Base-by-base conservation (phyloP, 768 basidiomycete species). In the Auriculariales sp. region DNA sequence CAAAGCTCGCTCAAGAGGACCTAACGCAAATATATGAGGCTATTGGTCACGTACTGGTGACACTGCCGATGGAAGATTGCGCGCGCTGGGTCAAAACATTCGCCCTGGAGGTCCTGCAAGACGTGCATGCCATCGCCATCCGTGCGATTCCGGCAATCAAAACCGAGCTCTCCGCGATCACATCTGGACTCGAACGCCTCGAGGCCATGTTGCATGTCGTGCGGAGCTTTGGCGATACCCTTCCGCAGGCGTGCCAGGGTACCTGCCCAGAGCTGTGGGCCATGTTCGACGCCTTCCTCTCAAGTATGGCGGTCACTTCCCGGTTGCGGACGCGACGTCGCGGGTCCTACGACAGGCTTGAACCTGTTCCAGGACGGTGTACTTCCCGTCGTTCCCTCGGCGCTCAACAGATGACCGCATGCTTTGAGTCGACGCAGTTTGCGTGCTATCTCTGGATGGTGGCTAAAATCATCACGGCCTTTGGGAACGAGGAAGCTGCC, bases 371-470 rank as follows among this genome's bases (percentile, higher is more conserved):
- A 80, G 7, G 62, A 69, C 39, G 65, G 79, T 0, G 74, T 79
- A 7, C 69, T 84, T 39, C 66, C 79, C 3, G 69, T 95, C 46
- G 74, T 85, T 7, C 75, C 87, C 22, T 69, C 79, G 0, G 71
- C 92, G 2, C 64, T 42, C 71, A 72, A 6, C 74, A 88, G 47
- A 84, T 98, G 84, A 73, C 79, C 1, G 58, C 72, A 6, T 73
- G 76, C 5, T 99, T 97, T 59, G 86, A 89, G 57, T 64, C 69
- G 9, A 88, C 85, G 9, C 86, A 84, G 0, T 79, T 81, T 58
- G 75, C 93, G 10, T 83, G 85, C 55, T 98, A 89, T 65, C 63
- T 98, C 19, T 99, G 95, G 95, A 87, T 98, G 52, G 81, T 79
- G 28, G 86, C 90, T 36, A 97, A 97, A 65, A 64, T 87, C 25